These are phyloP conservation scores for Adenanthera pavonina DNA, from an alignment of 306 rosid genomes.

Conservation along the genomic window DNA sequence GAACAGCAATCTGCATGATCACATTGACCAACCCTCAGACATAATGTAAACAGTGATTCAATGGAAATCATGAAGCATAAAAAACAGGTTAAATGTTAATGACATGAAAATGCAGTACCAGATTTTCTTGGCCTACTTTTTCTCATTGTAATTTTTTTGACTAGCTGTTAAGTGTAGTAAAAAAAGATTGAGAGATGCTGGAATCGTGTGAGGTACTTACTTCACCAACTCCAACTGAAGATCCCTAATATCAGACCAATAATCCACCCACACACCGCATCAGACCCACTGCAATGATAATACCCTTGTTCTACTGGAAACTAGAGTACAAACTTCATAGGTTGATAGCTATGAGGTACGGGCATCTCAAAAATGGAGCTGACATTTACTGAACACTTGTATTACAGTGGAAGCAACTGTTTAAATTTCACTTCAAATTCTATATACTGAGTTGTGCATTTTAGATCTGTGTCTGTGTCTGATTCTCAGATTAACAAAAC, in stretches of 20 bases:
- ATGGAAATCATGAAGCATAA: not conserved
- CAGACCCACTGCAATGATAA: conserved; percentile 10
- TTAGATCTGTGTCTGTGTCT: not conserved
- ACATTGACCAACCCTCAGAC: conserved; percentile 32
- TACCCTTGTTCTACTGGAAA: conserved; percentile 5
- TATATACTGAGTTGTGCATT: not conserved
- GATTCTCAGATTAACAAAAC: not conserved
- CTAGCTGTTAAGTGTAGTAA: not conserved
- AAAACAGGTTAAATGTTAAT: not conserved
- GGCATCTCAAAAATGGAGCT: not conserved
- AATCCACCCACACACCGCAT: conserved; percentile 24
- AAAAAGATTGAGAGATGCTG: not conserved
- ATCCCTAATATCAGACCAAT: conserved; percentile 1
- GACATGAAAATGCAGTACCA: conserved; percentile 22
- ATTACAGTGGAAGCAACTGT: not conserved
- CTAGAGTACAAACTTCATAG: not conserved
- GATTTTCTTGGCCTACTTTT: not conserved
- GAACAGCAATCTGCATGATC: conserved; percentile 70
- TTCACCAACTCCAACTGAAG: conserved; percentile 16
- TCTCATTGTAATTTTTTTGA: not conserved
- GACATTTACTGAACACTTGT: not conserved
- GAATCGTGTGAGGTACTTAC: conserved; percentile 15
- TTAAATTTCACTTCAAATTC: not conserved
- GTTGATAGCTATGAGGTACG: not conserved
- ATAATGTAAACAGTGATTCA: not conserved